Evolutionary conservation across 2,329 filamentous ascomycete genomes (phyloP), one percentile per base, ranked within the genome.

Genomic region (Fusarium bulbicola): DNA sequence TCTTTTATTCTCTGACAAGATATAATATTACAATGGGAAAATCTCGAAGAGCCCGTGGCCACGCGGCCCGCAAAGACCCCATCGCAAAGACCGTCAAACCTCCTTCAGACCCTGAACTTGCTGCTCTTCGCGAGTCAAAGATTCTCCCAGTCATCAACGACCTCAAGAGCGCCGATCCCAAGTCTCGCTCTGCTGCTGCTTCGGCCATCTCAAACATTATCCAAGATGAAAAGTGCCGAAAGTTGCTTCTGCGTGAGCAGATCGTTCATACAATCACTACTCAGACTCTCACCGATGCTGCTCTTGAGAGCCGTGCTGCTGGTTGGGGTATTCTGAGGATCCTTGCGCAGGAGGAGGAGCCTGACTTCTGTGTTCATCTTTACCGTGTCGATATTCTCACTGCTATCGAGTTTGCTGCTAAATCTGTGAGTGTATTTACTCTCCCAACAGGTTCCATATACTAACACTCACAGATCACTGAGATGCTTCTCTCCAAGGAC

Each of bases 311-410:
- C 74, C 86, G 89, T 53, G 88, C 90, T 47, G 89, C 90, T 26
- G 91, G 90, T n/a, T 93, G 91, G 91, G 87, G 88, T 18, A 91
- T 92, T 72, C 82, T 93, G 59, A 86, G 87, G 72, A 86, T 89
- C 46, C 83, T 93, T 59, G 88, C 87, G 5, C 83, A 88, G 70
- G 88, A 91, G 76, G 91, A 92, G 79, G 90, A 91, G 74, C 83
- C 87, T 18, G 91, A 92, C 76, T 92, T 92, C 66, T 91, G 89
- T 70, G 83, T 92, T 26, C 90, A 92, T 74, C 79, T 93, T 64
- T 92, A 87, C 76, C 84, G 91, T 47, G 82, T 88, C 34, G 90
- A 92, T 78, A 80, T 92, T 20, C 76, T 92, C 66, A 89, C 88
- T 34, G 89, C 90, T 26, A 85, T 92, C 65, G 86, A 88, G 64